Conservation (phyloP, 2,329 filamentous ascomycete genomes). For the Magnaporthiopsis incrustans region DNA sequence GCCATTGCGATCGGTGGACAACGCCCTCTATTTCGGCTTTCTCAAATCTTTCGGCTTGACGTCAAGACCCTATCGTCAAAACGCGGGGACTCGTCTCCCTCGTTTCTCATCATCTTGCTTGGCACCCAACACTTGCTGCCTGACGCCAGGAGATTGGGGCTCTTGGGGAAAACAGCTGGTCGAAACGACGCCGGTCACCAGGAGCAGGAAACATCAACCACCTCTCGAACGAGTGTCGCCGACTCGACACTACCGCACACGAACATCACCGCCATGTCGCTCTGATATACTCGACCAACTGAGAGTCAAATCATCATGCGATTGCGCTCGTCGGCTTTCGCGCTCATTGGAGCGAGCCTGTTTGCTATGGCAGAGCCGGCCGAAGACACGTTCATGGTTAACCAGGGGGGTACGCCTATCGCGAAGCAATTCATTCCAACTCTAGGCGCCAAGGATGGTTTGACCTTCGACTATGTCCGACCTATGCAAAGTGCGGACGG, state of each 20-base stretch:
- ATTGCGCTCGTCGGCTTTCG: not conserved
- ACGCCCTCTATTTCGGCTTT: not conserved
- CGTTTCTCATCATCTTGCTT: not conserved
- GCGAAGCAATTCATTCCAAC: too few relatives aligned
- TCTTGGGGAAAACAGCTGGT: not conserved
- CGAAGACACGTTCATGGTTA: too few relatives aligned
- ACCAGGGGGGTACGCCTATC: too few relatives aligned
- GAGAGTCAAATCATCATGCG: not conserved
- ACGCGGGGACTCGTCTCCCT: too few relatives aligned
- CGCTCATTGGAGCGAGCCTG: not conserved
- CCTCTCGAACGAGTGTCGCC: not conserved
- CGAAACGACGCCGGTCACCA: not conserved
- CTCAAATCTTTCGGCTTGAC: not conserved
- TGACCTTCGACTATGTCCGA: too few relatives aligned
- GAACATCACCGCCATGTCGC: not conserved
- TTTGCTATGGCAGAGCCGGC: too few relatives aligned
- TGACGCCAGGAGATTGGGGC: too few relatives aligned
- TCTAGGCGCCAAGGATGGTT: too few relatives aligned
- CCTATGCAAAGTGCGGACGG: too few relatives aligned
- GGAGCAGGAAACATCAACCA: not conserved
- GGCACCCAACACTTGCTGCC: not conserved
- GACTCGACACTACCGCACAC: not conserved
- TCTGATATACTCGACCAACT: not conserved
- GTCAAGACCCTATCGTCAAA: not conserved
- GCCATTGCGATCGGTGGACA: not conserved